Conservation (phyloP, 345 rosid genomes). For the Salix dunnii region DNA sequence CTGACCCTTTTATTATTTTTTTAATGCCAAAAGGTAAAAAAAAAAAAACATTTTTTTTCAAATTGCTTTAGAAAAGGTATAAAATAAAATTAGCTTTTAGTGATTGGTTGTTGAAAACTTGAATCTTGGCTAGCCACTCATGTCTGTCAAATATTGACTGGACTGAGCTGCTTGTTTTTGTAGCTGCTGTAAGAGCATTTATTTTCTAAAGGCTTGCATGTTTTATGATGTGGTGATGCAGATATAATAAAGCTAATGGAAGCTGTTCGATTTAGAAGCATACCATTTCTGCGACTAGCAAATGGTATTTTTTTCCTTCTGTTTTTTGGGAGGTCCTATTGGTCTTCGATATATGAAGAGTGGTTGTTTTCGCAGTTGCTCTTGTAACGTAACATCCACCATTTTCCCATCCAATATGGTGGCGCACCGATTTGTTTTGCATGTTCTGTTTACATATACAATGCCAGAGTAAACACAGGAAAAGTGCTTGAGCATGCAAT, state of each 20-base stretch:
- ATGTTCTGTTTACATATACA: too few relatives aligned
- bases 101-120: not conserved
- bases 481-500: not conserved
- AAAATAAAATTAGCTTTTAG: not conserved
- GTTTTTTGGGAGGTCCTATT: not conserved
- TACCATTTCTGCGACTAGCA: not conserved
- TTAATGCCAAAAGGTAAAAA: not conserved
- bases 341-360: too few relatives aligned
- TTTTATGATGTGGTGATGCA: not conserved
- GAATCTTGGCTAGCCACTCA: not conserved
- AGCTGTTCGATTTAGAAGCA: not conserved
- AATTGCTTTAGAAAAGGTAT: too few relatives aligned
- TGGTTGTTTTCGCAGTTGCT: too few relatives aligned
- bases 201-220: not conserved
- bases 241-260: not conserved
- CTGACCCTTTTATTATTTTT: not conserved
- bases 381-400: not conserved
- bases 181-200: not conserved
- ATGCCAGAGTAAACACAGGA: too few relatives aligned
- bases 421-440: too few relatives aligned
- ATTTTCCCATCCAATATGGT: not conserved
- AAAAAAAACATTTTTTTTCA: too few relatives aligned
- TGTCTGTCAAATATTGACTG: not conserved
- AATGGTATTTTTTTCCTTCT: too few relatives aligned
- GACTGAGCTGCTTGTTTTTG: not conserved